phyloP scores from a whole-genome alignment of 495 filamentous ascomycete genomes.

The Terfezia boudieri region DNA sequence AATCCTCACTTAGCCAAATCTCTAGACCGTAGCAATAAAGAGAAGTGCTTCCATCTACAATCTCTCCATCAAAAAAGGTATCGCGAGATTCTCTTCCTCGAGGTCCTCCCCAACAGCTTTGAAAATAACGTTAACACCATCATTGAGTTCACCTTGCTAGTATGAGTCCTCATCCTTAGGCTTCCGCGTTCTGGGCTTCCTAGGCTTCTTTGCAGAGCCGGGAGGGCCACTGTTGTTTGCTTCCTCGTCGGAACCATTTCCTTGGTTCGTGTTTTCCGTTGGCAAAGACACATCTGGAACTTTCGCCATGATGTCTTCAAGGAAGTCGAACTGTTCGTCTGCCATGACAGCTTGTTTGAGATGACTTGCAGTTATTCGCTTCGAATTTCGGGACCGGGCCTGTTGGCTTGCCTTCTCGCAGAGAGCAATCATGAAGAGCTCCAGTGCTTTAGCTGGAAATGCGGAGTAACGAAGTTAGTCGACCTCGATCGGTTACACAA shows the following conservation, averaged over 20 bases:
- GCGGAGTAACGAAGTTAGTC: constrained; percentile 3
- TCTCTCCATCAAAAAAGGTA: too few species aligned
- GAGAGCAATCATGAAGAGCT: constrained; percentile 90
- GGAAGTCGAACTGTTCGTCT: constrained; percentile 79
- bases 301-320: constrained; percentile 72
- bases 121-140: too few species aligned
- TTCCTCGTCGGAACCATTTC: background rate
- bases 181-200: constrained; percentile 15
- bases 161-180: constrained; percentile 10
- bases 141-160: background rate
- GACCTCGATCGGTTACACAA: background rate
- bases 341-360: constrained; percentile 70
- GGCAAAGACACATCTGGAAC: constrained; percentile 44
- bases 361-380: constrained; percentile 73
- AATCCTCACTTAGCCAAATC: too few species aligned
- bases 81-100: too few species aligned
- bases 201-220: constrained; percentile 2
- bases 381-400: constrained; percentile 58
- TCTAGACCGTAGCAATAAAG: too few species aligned
- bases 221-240: background rate
- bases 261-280: background rate
- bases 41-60: too few species aligned
- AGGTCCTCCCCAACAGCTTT: too few species aligned
- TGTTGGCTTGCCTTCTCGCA: constrained; percentile 69
- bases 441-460: constrained; percentile 51